Conservation (phyloP, 176 grass and related monocot genomes). For the Thalia dealbata region DNA sequence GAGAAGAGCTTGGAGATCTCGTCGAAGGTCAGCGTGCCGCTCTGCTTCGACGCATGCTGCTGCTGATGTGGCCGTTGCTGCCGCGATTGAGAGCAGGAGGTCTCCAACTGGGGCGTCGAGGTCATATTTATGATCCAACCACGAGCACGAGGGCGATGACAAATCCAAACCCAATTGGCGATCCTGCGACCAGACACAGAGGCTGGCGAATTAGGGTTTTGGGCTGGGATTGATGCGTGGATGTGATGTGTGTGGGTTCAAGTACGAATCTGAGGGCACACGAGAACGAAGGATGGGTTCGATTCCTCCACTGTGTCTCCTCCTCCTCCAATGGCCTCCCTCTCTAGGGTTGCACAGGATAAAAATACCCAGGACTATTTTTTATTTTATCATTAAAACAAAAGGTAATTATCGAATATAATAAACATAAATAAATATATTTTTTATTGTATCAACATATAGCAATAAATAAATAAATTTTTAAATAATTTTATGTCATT, state of each 20-base stretch:
- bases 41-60: slow-evolving; percentile 12
- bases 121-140: slow-evolving; percentile 1
- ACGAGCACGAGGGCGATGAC: neutral
- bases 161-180: neutral
- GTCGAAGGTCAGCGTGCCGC: slow-evolving; percentile 52
- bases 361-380: neutral
- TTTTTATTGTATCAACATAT: too few species aligned
- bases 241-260: neutral
- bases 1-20: slow-evolving; percentile 95
- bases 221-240: neutral
- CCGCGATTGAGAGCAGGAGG: neutral
- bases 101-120: neutral
- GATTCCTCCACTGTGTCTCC: neutral
- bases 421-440: too few species aligned
- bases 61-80: slow-evolving; percentile 11
- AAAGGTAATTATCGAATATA: too few species aligned
- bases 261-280: neutral
- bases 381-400: neutral
- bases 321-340: neutral
- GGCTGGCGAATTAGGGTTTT: neutral
- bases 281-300: neutral
- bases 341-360: neutral
- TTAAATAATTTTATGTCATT: too few species aligned
- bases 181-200: neutral
- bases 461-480: too few species aligned